Evolutionary conservation across 75 land plant species (phyloP), one percentile per base, ranked within the genome.

Genomic region (Cryptomeria japonica): DNA sequence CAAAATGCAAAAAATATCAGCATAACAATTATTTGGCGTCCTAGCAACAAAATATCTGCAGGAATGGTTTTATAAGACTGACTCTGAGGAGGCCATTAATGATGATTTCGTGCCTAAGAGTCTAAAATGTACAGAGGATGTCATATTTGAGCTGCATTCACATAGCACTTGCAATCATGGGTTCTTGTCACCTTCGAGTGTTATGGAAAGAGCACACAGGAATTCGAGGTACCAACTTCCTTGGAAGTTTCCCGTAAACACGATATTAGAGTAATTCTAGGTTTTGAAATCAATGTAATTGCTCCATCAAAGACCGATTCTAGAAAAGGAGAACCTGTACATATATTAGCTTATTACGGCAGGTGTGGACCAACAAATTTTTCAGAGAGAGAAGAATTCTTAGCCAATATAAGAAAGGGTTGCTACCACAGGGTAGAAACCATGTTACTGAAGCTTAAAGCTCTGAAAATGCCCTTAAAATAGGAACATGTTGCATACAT

Each of bases 151-250:
- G 84, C 86, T 97, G 61, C 99, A 97, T 89, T 93, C 94, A 11
- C 99, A 97, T 91, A 91, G 96, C 53, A 93, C 87, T 41, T 93
- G 92, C 92, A 96, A 98, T 88, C 98, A 97, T 92, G 99, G 99
- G 85, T 93, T 92, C 85, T 87, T 96, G 75, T 90, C 98, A 0
- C 99, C 99, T 86, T 47, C 94, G 14, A 92, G 90, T 44, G 90
- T 97, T n/a, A 96, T 97, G 47, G 95, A 91, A 88, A 93, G 95
- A 90, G 99, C 98, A 82, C 92, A 94, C 82, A 73, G 86, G 15
- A 92, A 94, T 86, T 92, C 76, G 98, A 98, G 51, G 90, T 96
- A 76, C 96, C 97, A 7, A 97, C 92, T 86, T 97, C 98, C 9
- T 28, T 94, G 53, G 93, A 94, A 85, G 93, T 93, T 85, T 95